Evolutionary conservation across 345 rosid genomes (phyloP), one percentile per base, ranked within the genome.

Genomic region (Mangifera indica): DNA sequence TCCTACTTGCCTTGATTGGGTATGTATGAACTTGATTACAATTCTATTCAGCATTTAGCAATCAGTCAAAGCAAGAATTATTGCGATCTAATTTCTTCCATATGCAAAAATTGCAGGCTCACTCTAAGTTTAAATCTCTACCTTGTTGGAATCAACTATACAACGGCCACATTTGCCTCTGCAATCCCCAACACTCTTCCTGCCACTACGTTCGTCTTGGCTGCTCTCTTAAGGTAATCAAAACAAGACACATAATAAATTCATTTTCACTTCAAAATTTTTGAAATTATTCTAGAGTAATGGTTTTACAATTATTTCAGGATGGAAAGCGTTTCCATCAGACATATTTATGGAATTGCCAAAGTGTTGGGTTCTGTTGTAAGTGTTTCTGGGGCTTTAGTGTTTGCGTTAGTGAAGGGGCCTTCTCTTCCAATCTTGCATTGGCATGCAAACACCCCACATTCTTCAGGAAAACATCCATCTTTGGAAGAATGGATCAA

Each of bases 101-200:
- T 32, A 12, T 32, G 20, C 5, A 67, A 22, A 63, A 5, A 52
- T 37, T 66, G 26, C 87, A 93, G 97, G 79, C 87, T 91, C 18
- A 85, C 96, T 2, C 1, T 87, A 59, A 85, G 91, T 79, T 80
- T 87, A 26, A 91, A 93, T 77, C 87, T 91, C 56, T 93, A 74
- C 79, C 84, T 73, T 57, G 77, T 85, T 17, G 97, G 96, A 54
- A 86, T 93, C 72, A 81, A 84, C 62, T 76, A 85, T 65, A 91
- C 91, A 0, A 81, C 96, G 11, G 96, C 98, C 57, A 91, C 97
- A 40, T 87, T 91, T 72, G 98, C 98, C 9, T 89, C 97, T 63
- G 98, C 96, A 54, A 77, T 88, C 54, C 87, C 94, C 65, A 93
- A 91, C 81, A 79, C 84, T 15, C 79, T 91, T 56, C 98, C 98